A percentile compares a stretch with the other conserved stretches of the same genome.
Conservation (phyloP, 805 yeast genomes). For the Yarrowia sp. region DNA sequence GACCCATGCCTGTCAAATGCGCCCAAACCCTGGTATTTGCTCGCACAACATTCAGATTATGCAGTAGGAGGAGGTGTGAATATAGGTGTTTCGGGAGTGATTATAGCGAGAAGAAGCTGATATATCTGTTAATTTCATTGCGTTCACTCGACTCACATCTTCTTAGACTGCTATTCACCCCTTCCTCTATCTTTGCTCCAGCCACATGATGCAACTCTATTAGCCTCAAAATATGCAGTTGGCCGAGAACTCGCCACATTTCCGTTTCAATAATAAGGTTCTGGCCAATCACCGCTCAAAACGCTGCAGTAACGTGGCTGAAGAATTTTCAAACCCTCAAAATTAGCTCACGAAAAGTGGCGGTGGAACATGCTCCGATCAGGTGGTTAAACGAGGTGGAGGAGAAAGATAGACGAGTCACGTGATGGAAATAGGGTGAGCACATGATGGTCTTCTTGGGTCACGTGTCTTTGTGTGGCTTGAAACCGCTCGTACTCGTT, state of each 20-base stretch:
- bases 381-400: not conserved
- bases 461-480: too few relatives aligned
- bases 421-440: not conserved
- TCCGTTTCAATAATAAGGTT: not conserved
- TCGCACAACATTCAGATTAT: slow-evolving; percentile 32
- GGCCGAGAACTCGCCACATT: slow-evolving; percentile 27
- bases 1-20: not conserved
- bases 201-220: slow-evolving; percentile 23
- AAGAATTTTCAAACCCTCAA: slow-evolving; percentile 30
- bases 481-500: too few relatives aligned
- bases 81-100: too few relatives aligned
- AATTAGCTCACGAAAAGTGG: slow-evolving; percentile 28
- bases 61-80: not conserved
- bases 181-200: not conserved
- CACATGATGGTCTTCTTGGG: too few relatives aligned
- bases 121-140: too few relatives aligned
- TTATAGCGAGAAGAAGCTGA: too few relatives aligned
- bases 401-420: not conserved
- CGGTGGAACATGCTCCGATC: not conserved
- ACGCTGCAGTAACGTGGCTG: slow-evolving; percentile 5
- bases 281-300: not conserved
- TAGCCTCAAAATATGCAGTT: slow-evolving; percentile 32
- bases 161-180: not conserved
- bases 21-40: slow-evolving; percentile 35
- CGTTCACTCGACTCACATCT: too few relatives aligned